Evolutionary conservation across 768 basidiomycete species (phyloP).

Genomic region (Hericium alpestre): DNA sequence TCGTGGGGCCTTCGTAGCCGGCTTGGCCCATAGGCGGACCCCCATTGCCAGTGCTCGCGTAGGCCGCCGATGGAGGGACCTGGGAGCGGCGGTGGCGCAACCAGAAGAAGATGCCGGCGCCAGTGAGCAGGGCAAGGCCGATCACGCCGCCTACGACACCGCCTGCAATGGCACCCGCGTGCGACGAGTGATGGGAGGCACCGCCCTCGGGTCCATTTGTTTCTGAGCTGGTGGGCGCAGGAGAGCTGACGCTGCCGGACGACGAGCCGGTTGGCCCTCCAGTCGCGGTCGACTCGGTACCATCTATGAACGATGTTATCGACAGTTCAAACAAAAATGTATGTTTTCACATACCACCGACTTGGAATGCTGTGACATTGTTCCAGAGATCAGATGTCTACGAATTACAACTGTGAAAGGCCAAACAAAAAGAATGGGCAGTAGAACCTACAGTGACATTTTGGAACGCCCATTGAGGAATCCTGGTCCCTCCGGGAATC

Average conservation of each 20-base stretch:
- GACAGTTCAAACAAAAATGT: too few relatives aligned
- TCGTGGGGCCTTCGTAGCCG: background rate
- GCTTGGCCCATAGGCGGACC: background rate
- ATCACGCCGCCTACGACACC: constrained; percentile 51
- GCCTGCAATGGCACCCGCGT: constrained; percentile 53
- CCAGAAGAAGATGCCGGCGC: constrained; percentile 23
- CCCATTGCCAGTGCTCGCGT: background rate
- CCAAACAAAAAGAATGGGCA: background rate
- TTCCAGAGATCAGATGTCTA: constrained; percentile 5
- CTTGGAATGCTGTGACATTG: background rate
- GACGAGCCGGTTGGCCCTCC: background rate
- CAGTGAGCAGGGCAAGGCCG: constrained; percentile 32
- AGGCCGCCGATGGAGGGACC: constrained; percentile 13
- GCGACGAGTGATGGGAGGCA: constrained; percentile 2
- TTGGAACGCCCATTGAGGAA: constrained; percentile 42
- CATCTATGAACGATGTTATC: background rate
- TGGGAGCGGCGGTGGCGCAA: constrained; percentile 23
- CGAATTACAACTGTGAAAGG: background rate
- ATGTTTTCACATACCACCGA: background rate
- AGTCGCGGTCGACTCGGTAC: background rate
- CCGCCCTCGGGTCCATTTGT: background rate
- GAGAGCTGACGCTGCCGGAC: background rate
- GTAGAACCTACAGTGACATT: constrained; percentile 26
- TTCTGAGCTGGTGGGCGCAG: constrained; percentile 10
- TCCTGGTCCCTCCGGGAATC: constrained; percentile 31